These are phyloP conservation scores for Termitomyces sp. DNA, from an alignment of 768 basidiomycete genomes.

Conservation along the genomic window DNA sequence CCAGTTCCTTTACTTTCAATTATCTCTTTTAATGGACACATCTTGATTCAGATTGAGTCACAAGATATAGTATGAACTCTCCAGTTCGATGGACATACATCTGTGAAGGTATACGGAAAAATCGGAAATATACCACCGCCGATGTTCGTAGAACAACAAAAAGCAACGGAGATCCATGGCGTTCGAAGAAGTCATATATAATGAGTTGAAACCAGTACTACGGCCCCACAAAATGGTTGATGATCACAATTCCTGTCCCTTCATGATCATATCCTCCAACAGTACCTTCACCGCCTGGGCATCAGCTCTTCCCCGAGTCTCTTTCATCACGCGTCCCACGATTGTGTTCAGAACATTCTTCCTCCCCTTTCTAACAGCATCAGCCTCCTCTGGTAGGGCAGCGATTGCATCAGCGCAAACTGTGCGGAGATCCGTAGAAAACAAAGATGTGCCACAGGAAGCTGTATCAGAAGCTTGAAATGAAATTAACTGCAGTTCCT, in stretches of 20 bases:
- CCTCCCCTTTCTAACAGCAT: constrained; percentile 62
- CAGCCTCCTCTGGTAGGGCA: constrained; percentile 60
- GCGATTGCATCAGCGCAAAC: constrained; percentile 64
- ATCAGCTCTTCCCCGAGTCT: constrained; percentile 73
- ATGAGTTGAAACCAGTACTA: neutral
- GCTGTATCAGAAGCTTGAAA: constrained; percentile 17
- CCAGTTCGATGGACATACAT: neutral
- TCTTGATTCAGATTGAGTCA: neutral
- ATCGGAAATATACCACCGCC: neutral
- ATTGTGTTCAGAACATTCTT: constrained; percentile 76
- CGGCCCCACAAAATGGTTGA: neutral
- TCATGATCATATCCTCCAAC: constrained; percentile 41
- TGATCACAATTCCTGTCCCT: neutral
- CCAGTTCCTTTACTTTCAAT: neutral
- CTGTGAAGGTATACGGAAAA: neutral
- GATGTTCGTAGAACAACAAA: neutral
- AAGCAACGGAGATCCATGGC: neutral
- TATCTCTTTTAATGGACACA: neutral
- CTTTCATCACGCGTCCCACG: constrained; percentile 81
- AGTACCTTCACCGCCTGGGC: constrained; percentile 50
- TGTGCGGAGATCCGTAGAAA: constrained; percentile 33
- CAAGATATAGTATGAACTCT: neutral
- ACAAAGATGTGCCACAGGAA: neutral
- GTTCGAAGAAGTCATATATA: neutral
- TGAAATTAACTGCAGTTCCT: constrained; percentile 42